phyloP scores from a whole-genome alignment of 148 eudicot genomes.

The Pharnaceum exiguum region DNA sequence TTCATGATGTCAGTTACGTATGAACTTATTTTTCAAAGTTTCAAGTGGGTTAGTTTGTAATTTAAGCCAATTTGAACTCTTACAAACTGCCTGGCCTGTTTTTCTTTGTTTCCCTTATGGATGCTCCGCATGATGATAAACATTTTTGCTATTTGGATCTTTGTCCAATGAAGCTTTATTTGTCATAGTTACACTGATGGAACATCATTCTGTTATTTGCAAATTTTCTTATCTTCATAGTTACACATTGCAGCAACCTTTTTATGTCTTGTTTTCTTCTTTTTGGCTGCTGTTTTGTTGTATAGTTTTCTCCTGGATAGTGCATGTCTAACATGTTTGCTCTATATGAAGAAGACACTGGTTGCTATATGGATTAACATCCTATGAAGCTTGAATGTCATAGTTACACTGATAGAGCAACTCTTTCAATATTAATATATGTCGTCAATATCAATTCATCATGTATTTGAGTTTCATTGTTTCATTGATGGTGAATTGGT shows the following conservation, averaged over 20 bases:
- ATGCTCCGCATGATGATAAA: constrained; percentile 25
- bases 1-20: too few relatives aligned
- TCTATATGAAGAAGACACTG: constrained; percentile 31
- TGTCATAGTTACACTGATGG: constrained; percentile 48
- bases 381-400: constrained; percentile 37
- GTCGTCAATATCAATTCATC: too few relatives aligned
- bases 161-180: constrained; percentile 30
- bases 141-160: constrained; percentile 30
- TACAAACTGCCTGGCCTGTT: too few relatives aligned
- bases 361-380: constrained; percentile 32
- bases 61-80: too few relatives aligned
- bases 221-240: not conserved
- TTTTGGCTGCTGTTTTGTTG: too few relatives aligned
- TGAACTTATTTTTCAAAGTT: too few relatives aligned
- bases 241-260: too few relatives aligned
- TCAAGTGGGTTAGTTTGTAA: too few relatives aligned
- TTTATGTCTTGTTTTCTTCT: not conserved
- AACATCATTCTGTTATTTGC: constrained; percentile 3
- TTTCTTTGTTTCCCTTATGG: not conserved
- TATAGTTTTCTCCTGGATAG: too few relatives aligned
- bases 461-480: too few relatives aligned
- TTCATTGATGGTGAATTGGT: too few relatives aligned
- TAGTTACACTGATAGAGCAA: constrained; percentile 50
- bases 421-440: too few relatives aligned
- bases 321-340: constrained; percentile 13